These are phyloP conservation scores for Sabuloglossum arenarium DNA, from an alignment of 495 filamentous ascomycete species.

Conservation along the genomic window DNA sequence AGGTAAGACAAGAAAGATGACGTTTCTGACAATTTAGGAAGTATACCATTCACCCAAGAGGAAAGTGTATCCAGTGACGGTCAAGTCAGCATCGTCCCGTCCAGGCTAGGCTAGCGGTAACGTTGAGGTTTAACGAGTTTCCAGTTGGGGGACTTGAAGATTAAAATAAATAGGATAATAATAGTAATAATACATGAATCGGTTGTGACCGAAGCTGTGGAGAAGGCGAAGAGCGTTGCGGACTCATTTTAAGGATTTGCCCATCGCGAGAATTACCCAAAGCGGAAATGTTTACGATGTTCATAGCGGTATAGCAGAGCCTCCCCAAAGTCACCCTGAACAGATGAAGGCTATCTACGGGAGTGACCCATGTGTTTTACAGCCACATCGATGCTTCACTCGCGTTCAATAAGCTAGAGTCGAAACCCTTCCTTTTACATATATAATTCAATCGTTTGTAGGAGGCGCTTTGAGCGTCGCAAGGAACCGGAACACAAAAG, in stretches of 20 bases:
- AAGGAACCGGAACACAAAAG: background rate
- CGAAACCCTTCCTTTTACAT: too few species aligned
- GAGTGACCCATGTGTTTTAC: too few species aligned
- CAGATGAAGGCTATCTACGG: background rate
- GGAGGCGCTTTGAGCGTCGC: too few species aligned
- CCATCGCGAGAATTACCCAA: slow-evolving; percentile 1
- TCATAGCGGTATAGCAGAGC: background rate
- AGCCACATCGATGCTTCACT: too few species aligned
- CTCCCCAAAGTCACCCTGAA: background rate
- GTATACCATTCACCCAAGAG: background rate
- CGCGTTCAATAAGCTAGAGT: too few species aligned
- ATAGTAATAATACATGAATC: background rate
- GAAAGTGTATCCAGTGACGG: background rate
- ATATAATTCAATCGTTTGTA: too few species aligned
- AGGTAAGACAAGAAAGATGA: background rate
- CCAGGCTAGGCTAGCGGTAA: background rate
- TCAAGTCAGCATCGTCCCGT: background rate
- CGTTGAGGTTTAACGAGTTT: background rate
- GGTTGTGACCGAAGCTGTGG: background rate
- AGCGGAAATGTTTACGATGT: background rate
- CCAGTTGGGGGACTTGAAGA: background rate
- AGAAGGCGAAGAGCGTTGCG: background rate
- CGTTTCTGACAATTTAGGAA: background rate
- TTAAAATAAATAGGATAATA: background rate
- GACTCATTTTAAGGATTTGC: background rate